Conservation (phyloP, 2,329 filamentous ascomycete genomes). For the Fusarium marasasianum region DNA sequence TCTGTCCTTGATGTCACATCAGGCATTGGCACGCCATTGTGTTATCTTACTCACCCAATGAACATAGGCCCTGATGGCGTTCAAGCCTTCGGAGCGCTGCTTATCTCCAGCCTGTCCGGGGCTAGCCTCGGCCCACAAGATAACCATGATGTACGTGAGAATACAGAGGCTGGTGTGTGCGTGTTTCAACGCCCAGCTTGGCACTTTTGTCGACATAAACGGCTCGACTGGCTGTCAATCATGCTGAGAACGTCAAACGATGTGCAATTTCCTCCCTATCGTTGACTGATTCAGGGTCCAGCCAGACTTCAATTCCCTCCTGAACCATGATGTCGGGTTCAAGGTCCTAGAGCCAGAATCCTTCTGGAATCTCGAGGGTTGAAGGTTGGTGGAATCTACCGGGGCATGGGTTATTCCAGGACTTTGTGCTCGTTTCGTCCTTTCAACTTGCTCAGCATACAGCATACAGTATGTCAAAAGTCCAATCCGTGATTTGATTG, state of each 20-base stretch:
- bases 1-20: slow-evolving; percentile 9
- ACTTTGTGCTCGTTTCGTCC: background rate
- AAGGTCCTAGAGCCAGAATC: background rate
- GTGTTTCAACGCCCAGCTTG: slow-evolving; percentile 9
- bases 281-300: slow-evolving; percentile 23
- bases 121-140: slow-evolving; percentile 37
- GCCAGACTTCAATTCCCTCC: background rate
- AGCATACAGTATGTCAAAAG: background rate
- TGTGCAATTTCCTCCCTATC: background rate
- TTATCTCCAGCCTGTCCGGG: slow-evolving; percentile 43
- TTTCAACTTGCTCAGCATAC: background rate
- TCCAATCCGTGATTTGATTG: background rate
- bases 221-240: slow-evolving; percentile 14
- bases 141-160: slow-evolving; percentile 21
- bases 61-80: slow-evolving; percentile 19
- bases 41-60: slow-evolving; percentile 28
- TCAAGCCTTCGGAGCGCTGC: slow-evolving; percentile 26
- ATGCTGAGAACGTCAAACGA: slow-evolving; percentile 12
- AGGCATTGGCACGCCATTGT: slow-evolving; percentile 32
- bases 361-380: slow-evolving; percentile 13
- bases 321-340: background rate
- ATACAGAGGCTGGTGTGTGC: slow-evolving; percentile 3
- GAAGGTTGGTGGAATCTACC: background rate
- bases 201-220: slow-evolving; percentile 36
- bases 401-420: background rate